Evolutionary conservation across 371 early-diverging fungal species (phyloP).

Genomic region (Lichtheimia hyalospora): DNA sequence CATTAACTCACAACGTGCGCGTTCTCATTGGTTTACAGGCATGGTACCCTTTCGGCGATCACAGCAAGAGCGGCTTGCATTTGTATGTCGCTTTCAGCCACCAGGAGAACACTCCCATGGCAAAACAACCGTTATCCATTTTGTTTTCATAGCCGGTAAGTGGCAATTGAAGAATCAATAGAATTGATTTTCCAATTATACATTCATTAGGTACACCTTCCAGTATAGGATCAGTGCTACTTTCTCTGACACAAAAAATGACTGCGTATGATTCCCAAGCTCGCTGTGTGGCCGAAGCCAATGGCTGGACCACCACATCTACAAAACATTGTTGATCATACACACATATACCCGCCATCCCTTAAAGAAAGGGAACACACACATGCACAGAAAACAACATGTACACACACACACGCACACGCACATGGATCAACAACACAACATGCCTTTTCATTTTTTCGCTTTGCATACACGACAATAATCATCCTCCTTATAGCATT

Average conservation of each 20-base stretch:
- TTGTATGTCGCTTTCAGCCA: conserved; percentile 4
- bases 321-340: no score
- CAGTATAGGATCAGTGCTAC: background rate
- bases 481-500: no score
- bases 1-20: background rate
- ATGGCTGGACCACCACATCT: background rate
- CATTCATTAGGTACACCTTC: background rate
- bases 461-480: no score
- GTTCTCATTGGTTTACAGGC: background rate
- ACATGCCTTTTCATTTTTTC: no score
- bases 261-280: conserved; percentile 2
- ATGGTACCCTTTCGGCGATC: background rate
- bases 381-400: no score
- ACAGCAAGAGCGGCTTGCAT: conserved; percentile 4
- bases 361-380: no score
- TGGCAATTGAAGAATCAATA: background rate
- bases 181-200: background rate
- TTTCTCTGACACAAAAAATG: background rate
- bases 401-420: no score
- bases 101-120: background rate
- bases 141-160: conserved; percentile 6
- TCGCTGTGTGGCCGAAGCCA: background rate
- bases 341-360: no score
- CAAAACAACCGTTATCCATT: background rate
- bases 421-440: no score